Conservation (phyloP, 148 eudicot genomes). For the Chenopodium album region DNA sequence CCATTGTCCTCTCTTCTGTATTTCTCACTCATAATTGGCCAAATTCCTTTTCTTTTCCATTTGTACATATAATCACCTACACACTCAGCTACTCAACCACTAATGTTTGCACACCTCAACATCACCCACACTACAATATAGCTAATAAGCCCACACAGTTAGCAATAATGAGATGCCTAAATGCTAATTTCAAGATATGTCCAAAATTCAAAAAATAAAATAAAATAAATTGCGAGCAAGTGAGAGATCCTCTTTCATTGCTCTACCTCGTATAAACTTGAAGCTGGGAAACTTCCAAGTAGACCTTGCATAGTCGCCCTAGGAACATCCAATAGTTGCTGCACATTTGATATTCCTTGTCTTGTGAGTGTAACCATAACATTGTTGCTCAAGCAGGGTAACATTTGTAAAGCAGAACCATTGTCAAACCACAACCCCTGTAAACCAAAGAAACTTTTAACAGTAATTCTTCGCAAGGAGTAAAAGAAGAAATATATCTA, state of each 20-base stretch:
- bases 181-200: not conserved
- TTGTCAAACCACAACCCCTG: conserved; percentile 87
- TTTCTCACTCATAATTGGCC: not conserved
- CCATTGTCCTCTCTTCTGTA: not conserved
- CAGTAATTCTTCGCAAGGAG: not conserved
- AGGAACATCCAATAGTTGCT: conserved; percentile 70
- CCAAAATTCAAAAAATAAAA: not conserved
- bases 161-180: not conserved
- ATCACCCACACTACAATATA: not conserved
- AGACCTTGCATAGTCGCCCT: conserved; percentile 42
- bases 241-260: not conserved
- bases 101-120: not conserved
- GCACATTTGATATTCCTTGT: conserved; percentile 57
- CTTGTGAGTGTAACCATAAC: conserved; percentile 44
- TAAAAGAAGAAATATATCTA: conserved; percentile 6
- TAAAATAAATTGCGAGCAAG: not conserved
- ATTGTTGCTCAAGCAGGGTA: conserved; percentile 74
- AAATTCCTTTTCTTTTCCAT: not conserved
- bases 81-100: not conserved
- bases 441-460: conserved; percentile 1
- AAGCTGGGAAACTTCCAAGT: conserved; percentile 48
- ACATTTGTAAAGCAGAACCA: conserved; percentile 73
- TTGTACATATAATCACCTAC: not conserved
- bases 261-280: conserved; percentile 61
- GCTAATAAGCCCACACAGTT: not conserved